Evolutionary conservation across 768 basidiomycete species (phyloP).

Genomic region (Amanita molliuscula): DNA sequence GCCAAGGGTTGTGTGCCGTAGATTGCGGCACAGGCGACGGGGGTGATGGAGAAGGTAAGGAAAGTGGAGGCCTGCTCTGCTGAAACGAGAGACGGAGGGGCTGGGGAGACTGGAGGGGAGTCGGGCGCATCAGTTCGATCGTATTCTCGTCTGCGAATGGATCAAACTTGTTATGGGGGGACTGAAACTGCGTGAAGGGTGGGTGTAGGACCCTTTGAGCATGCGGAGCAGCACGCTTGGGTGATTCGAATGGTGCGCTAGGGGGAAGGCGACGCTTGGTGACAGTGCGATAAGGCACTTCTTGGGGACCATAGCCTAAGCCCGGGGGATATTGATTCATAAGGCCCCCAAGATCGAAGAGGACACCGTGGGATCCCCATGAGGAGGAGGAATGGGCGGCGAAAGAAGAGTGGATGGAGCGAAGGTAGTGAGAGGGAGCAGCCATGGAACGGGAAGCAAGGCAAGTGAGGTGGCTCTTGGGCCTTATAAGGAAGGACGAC

Average conservation of each 20-base stretch:
- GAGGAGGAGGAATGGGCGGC: slow-evolving; percentile 16
- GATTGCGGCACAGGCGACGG: slow-evolving; percentile 6
- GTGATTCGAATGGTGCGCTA: slow-evolving; percentile 12
- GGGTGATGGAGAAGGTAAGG: slow-evolving; percentile 1
- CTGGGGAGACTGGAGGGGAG: not conserved
- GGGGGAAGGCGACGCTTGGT: slow-evolving; percentile 16
- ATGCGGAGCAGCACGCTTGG: not conserved
- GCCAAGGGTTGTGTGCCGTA: slow-evolving; percentile 7
- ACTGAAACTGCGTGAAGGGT: slow-evolving; percentile 4
- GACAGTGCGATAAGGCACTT: slow-evolving; percentile 17
- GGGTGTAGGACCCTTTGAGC: not conserved
- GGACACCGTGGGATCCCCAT: slow-evolving; percentile 15
- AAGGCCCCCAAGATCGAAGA: slow-evolving; percentile 13
- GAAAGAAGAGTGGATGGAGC: slow-evolving; percentile 31
- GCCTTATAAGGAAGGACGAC: not conserved
- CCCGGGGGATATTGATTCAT: slow-evolving; percentile 15
- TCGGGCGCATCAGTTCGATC: not conserved
- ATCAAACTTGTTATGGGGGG: slow-evolving; percentile 20
- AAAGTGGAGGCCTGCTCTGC: not conserved
- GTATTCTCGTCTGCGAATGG: slow-evolving; percentile 23
- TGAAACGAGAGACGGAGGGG: not conserved
- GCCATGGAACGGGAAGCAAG: slow-evolving; percentile 7
- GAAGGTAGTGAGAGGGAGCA: slow-evolving; percentile 26
- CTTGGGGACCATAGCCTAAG: slow-evolving; percentile 8
- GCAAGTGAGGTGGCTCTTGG: not conserved